These are phyloP conservation scores for Serpula lacrymans DNA, from an alignment of 768 basidiomycete species.

Conservation along the genomic window DNA sequence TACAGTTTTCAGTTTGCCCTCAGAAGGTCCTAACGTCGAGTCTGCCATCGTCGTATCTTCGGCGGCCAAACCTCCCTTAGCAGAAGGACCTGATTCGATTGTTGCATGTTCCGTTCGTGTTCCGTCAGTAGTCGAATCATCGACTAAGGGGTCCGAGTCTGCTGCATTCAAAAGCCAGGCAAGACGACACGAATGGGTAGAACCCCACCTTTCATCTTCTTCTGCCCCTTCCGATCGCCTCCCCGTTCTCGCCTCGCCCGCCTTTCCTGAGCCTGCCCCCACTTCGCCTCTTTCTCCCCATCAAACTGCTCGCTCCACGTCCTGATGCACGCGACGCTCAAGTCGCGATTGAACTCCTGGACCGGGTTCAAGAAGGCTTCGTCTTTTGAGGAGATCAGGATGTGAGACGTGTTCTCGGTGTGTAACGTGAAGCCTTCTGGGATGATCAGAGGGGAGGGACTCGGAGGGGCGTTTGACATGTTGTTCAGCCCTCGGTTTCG, in stretches of 20 bases:
- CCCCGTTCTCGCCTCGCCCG: conserved; percentile 32
- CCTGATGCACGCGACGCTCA: conserved; percentile 86
- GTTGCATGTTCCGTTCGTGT: neutral
- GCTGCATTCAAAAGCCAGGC: conserved; percentile 6
- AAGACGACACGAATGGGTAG: conserved; percentile 1
- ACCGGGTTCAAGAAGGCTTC: conserved; percentile 96
- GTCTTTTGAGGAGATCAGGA: conserved; percentile 66
- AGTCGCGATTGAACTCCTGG: conserved; percentile 96
- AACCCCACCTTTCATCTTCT: conserved; percentile 43
- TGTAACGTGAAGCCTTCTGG: conserved; percentile 78
- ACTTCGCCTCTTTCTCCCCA: conserved; percentile 58
- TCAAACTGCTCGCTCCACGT: conserved; percentile 81
- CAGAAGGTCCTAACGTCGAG: no score
- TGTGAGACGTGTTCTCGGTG: conserved; percentile 77
- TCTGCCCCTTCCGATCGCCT: conserved; percentile 29
- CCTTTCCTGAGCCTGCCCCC: conserved; percentile 51
- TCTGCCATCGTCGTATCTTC: no score
- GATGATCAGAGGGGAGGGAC: conserved; percentile 33
- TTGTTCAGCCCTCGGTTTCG: neutral
- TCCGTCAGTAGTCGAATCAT: no score
- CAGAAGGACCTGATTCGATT: conserved; percentile 1
- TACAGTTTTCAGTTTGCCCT: conserved; percentile 20
- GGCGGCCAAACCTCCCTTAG: neutral
- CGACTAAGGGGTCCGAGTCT: conserved; percentile 13
- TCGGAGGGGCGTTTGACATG: neutral